phyloP scores from a whole-genome alignment of 768 basidiomycete genomes.

The Leccinum variicolor region DNA sequence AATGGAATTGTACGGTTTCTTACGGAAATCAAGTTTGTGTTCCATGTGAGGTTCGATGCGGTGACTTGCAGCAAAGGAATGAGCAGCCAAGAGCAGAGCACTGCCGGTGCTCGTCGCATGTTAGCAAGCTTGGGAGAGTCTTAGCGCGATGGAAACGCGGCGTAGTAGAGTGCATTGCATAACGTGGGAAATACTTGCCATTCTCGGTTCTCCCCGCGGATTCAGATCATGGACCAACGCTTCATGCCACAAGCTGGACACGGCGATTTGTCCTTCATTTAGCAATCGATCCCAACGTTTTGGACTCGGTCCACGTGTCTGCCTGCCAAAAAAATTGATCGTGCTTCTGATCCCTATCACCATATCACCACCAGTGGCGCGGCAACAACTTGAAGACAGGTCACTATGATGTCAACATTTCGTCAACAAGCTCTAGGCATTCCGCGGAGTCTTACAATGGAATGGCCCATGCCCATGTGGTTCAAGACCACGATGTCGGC shows the following conservation, averaged over 20 bases:
- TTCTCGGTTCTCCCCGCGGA: neutral
- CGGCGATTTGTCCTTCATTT: neutral
- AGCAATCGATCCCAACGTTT: neutral
- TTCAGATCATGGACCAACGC: too few relatives aligned
- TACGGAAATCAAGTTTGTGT: conserved; percentile 19
- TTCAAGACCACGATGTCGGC: neutral
- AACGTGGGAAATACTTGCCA: conserved; percentile 14
- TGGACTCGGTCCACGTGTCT: neutral
- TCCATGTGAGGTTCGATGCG: conserved; percentile 20
- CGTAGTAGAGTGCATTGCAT: neutral
- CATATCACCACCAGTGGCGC: neutral
- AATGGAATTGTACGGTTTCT: conserved; percentile 2
- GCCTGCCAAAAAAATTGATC: neutral
- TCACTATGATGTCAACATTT: neutral
- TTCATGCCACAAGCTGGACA: neutral
- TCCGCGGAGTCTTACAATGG: conserved; percentile 5
- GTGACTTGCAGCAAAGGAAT: conserved; percentile 6
- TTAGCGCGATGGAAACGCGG: conserved; percentile 1
- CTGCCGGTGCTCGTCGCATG: conserved; percentile 22
- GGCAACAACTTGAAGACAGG: neutral
- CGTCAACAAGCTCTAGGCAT: neutral
- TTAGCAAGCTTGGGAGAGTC: neutral
- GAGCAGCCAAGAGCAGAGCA: conserved; percentile 16
- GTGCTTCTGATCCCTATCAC: neutral
- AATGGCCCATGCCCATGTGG: neutral